These are phyloP conservation scores for Rosa chinensis DNA, from an alignment of 306 rosid genomes.

Conservation along the genomic window DNA sequence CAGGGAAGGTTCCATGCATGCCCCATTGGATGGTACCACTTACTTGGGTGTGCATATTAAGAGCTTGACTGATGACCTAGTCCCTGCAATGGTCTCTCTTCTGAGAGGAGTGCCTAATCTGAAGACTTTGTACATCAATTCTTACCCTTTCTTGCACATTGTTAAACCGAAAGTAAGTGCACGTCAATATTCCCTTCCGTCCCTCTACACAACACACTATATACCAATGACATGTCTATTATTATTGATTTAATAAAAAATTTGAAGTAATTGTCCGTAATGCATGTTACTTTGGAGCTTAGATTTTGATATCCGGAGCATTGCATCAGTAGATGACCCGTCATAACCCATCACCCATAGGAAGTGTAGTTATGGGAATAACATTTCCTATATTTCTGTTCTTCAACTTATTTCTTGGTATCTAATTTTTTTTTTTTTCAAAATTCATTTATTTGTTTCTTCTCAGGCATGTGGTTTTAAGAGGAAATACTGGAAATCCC, in stretches of 20 bases:
- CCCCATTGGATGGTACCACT: background rate
- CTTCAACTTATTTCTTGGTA: background rate
- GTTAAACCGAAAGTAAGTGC: background rate
- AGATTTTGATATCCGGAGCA: background rate
- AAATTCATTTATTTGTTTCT: background rate
- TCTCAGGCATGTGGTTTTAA: background rate
- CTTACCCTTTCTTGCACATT: background rate
- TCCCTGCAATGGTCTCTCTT: constrained; percentile 6
- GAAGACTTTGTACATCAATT: background rate
- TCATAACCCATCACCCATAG: background rate
- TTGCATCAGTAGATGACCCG: background rate
- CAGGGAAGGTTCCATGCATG: background rate
- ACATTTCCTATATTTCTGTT: too few species aligned
- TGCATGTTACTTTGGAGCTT: background rate
- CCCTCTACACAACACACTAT: background rate
- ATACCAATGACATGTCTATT: background rate
- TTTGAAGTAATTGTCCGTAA: background rate
- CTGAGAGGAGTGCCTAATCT: constrained; percentile 10
- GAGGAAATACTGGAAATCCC: constrained; percentile 1
- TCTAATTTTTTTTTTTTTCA: background rate
- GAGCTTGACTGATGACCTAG: constrained; percentile 15
- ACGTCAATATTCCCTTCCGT: too few species aligned
- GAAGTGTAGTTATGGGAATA: too few species aligned
- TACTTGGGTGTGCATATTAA: background rate
- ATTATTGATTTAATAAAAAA: background rate